Evolutionary conservation across 2,329 filamentous ascomycete species (phyloP).

Genomic region (Pseudocercospora ulei): DNA sequence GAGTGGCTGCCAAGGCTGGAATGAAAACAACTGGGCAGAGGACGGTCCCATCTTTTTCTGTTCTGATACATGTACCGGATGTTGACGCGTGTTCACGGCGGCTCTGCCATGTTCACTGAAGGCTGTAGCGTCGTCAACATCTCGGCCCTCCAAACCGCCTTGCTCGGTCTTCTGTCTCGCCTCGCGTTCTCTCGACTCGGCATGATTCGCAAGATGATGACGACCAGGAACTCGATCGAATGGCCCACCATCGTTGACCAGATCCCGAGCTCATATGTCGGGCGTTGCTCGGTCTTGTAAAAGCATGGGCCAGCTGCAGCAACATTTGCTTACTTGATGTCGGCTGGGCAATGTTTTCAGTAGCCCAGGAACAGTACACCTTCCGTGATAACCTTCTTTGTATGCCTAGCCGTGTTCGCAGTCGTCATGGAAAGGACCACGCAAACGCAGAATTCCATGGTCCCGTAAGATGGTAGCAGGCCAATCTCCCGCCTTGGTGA

Average conservation of each 20-base stretch:
- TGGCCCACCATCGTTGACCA: slow-evolving; percentile 51
- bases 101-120: slow-evolving; percentile 48
- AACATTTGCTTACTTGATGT: not conserved
- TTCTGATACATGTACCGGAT: slow-evolving; percentile 12
- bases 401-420: slow-evolving; percentile 48
- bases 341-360: slow-evolving; percentile 46
- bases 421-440: slow-evolving; percentile 44
- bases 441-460: slow-evolving; percentile 46
- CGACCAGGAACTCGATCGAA: slow-evolving; percentile 44
- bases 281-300: slow-evolving; percentile 48
- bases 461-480: slow-evolving; percentile 51
- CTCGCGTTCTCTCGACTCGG: slow-evolving; percentile 45
- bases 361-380: slow-evolving; percentile 50
- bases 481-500: slow-evolving; percentile 46
- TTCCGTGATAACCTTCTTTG: slow-evolving; percentile 56
- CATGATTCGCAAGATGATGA: slow-evolving; percentile 41
- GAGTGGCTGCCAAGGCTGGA: no score
- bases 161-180: slow-evolving; percentile 43
- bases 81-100: slow-evolving; percentile 20
- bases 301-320: slow-evolving; percentile 48
- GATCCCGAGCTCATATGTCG: slow-evolving; percentile 45
- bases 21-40: no score
- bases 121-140: slow-evolving; percentile 43
- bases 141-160: slow-evolving; percentile 41
- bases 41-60: not conserved